These are phyloP conservation scores for Niebla homalea DNA, from an alignment of 495 filamentous ascomycete species.

Conservation along the genomic window DNA sequence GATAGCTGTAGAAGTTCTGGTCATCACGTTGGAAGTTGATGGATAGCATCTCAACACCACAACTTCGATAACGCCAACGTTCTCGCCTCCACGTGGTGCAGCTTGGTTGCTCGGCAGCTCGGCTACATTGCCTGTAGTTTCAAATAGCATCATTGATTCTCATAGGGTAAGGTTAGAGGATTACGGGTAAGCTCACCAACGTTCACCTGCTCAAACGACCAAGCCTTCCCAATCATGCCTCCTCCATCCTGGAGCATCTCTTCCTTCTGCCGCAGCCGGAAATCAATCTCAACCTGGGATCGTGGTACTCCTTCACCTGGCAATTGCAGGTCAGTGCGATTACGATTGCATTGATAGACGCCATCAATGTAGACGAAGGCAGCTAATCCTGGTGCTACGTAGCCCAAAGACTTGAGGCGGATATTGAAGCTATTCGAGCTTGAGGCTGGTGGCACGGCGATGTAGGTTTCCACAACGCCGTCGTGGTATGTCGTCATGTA, in stretches of 20 bases:
- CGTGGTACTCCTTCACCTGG: conserved; percentile 8
- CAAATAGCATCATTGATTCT: not conserved
- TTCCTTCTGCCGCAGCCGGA: conserved; percentile 33
- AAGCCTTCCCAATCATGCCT: conserved; percentile 27
- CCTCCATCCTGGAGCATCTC: conserved; percentile 21
- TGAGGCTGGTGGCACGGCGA: conserved; percentile 24
- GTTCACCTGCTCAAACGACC: conserved; percentile 30
- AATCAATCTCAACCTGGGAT: conserved; percentile 22
- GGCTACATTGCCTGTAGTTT: not conserved
- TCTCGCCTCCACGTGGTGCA: conserved; percentile 20
- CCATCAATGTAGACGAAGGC: conserved; percentile 39
- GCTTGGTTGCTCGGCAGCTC: not conserved
- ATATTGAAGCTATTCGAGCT: conserved; percentile 24
- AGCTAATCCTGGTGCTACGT: conserved; percentile 33
- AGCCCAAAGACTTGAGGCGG: conserved; percentile 26
- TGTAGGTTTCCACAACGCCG: conserved; percentile 31
- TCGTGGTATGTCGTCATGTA: conserved; percentile 30
- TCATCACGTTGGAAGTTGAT: not conserved
- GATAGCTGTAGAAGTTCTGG: not conserved
- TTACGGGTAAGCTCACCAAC: conserved; percentile 18
- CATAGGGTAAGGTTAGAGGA: too few relatives aligned
- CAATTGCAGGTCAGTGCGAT: conserved; percentile 23
- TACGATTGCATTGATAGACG: conserved; percentile 36
- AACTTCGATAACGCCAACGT: conserved; percentile 36
- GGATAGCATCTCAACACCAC: conserved; percentile 28